Evolutionary conservation across 2,329 filamentous ascomycete genomes (phyloP).

Genomic region (Dothistroma septosporum): DNA sequence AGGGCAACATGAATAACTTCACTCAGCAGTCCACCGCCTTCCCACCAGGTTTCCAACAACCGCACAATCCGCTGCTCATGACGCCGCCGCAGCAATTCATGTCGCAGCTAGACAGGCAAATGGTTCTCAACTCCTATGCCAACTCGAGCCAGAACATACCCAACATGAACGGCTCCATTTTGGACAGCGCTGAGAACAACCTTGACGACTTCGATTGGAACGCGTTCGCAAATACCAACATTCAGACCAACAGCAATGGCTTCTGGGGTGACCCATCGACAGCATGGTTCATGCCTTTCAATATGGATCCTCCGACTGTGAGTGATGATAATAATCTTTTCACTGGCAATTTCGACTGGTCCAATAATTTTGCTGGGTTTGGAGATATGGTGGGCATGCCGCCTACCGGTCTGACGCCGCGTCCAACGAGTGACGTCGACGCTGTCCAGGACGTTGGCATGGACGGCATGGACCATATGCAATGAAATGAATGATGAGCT

Average conservation of each 20-base stretch:
- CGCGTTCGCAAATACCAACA: constrained; percentile 18
- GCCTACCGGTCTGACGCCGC: constrained; percentile 23
- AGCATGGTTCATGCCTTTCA: constrained; percentile 92
- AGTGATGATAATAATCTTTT: constrained; percentile 37
- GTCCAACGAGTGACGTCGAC: constrained; percentile 19
- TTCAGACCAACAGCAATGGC: constrained; percentile 18
- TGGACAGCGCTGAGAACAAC: constrained; percentile 15
- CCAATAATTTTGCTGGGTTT: constrained; percentile 26
- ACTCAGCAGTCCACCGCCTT: constrained; percentile 47
- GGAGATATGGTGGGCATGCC: constrained; percentile 23
- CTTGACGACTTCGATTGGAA: constrained; percentile 29
- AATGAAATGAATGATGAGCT: not conserved
- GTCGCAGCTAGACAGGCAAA: constrained; percentile 68
- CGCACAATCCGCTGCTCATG: constrained; percentile 32
- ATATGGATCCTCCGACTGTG: constrained; percentile 66
- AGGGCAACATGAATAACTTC: constrained; percentile 27
- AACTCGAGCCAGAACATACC: constrained; percentile 23
- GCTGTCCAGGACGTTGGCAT: constrained; percentile 13
- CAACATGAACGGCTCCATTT: constrained; percentile 15
- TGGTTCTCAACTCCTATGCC: constrained; percentile 69
- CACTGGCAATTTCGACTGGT: constrained; percentile 31
- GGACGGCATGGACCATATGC: constrained; percentile 12
- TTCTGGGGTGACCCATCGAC: constrained; percentile 47
- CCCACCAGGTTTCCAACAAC: constrained; percentile 27
- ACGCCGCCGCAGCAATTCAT: constrained; percentile 45